phyloP scores from a whole-genome alignment of 2,329 filamentous ascomycete genomes.

The Botrytis deweyae region DNA sequence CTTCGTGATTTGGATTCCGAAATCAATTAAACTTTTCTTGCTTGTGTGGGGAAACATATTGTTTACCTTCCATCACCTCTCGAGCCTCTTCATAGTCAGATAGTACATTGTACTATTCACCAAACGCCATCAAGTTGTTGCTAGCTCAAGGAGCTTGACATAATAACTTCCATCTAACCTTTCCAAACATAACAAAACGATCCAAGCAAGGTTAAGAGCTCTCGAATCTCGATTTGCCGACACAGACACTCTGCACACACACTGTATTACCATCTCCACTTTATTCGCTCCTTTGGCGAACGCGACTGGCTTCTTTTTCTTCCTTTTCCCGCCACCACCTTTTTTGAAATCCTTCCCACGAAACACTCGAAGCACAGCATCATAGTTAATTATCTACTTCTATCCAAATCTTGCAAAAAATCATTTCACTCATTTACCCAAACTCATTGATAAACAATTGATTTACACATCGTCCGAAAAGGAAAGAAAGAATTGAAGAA shows the following conservation, averaged over 20 bases:
- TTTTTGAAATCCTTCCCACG: background rate
- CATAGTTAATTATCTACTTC: background rate
- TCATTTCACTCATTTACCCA: background rate
- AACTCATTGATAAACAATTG: background rate
- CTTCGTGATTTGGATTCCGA: background rate
- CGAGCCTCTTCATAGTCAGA: background rate
- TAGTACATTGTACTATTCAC: background rate
- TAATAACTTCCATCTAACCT: background rate
- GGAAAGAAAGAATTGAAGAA: background rate
- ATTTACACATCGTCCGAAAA: background rate
- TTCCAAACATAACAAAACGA: background rate
- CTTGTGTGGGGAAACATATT: background rate
- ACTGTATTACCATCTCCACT: background rate
- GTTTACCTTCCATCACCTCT: background rate
- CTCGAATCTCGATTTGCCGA: background rate
- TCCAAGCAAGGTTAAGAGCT: background rate
- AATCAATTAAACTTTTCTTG: background rate
- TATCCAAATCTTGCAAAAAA: background rate
- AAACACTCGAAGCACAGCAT: background rate
- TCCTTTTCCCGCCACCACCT: constrained; percentile 5
- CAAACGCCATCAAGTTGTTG: background rate
- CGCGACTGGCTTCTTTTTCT: constrained; percentile 12
- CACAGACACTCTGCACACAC: background rate
- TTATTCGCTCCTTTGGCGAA: constrained; percentile 8
- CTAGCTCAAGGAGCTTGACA: background rate